Base-by-base conservation (phyloP, 805 yeast genomes). In the Cyberlindnera xylosilytica region DNA sequence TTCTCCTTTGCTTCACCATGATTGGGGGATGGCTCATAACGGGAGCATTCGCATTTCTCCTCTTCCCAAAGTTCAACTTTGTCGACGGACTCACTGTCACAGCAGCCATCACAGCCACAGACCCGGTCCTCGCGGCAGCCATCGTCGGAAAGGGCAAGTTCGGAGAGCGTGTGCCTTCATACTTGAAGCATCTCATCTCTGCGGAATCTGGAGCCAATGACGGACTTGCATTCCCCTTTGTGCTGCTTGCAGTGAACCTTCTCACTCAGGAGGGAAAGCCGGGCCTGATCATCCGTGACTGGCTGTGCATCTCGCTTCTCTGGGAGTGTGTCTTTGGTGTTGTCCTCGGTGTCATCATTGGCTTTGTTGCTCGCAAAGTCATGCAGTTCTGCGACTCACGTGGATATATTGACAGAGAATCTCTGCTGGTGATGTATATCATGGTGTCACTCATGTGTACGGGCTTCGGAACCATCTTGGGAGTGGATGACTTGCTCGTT, bases 161-260 rank as follows among this genome's bases (percentile, higher is more conserved):
- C 60, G 95, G 96, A 7, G 79, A 78, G 57, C 75, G 96, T 39
- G 95, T 89, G 15, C 95, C 96, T 1, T 95, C 95, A 13, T 96
- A 89, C 63, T 70, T 89, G 63, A 73, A 95, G 52, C 85, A 88
- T 56, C 63, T 89, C 32, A 68, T 89, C 19, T 78, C 91, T 20
- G 95, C 96, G 0, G 93, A 84, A 55, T 82, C 90, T 0, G 93
- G 90, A 5, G 84, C 96, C 59, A 89, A 89, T 61, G 97, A 89
- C 59, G 97, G 97, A 29, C 82, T 89, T 90, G 97, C 96, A 0
- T 88, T 86, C 59, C 97, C 97, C 0, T 89, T 89, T 58, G 85
- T 87, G 70, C 72, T 65, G 61, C 59, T 89, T 26, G 79, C 93
- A 1, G 66, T 87, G 46, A 75, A 82, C 56, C 58, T 88, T 34